A percentile compares a stretch with the other conserved stretches of the same genome.
phyloP scores from a whole-genome alignment of 805 yeast genomes.

The Martiniozyma abietophila region DNA sequence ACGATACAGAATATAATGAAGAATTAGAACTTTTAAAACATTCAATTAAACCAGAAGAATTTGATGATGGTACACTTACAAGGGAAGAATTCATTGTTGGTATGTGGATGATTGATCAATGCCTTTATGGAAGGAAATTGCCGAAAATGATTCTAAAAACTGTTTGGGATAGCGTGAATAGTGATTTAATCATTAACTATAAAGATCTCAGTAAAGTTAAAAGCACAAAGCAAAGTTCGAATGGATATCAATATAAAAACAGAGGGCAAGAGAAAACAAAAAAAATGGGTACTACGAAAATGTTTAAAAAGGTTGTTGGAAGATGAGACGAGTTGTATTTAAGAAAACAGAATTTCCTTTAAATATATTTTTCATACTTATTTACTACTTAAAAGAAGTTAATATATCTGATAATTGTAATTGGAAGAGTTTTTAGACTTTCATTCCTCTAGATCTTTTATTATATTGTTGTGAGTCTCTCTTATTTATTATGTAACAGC shows the following conservation, averaged over 20 bases:
- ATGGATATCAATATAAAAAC: too few relatives aligned
- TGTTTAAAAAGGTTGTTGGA: slow-evolving; percentile 11
- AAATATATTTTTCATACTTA: neutral
- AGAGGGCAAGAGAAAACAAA: neutral
- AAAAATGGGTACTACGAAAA: neutral
- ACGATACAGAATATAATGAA: slow-evolving; percentile 2
- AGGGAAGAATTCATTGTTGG: slow-evolving; percentile 88
- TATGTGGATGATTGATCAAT: slow-evolving; percentile 96
- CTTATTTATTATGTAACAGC: too few relatives aligned
- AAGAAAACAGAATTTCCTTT: neutral
- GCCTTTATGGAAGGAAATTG: slow-evolving; percentile 84
- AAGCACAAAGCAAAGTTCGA: too few relatives aligned
- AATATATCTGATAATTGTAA: neutral
- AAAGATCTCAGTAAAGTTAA: slow-evolving; percentile 4
- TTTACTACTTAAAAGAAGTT: neutral
- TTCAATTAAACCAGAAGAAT: slow-evolving; percentile 38
- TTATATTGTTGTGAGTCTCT: too few relatives aligned
- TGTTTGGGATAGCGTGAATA: slow-evolving; percentile 74
- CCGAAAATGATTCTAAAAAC: slow-evolving; percentile 59
- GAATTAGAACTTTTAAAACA: neutral
- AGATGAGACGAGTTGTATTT: neutral
- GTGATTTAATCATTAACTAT: slow-evolving; percentile 8
- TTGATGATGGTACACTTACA: slow-evolving; percentile 68
- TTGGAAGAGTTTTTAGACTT: too few relatives aligned
- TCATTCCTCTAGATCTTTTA: too few relatives aligned